Percentiles rank a stretch among this genome's conserved stretches.
Conservation (phyloP, 257 asterid species). For the Scutellaria barbata region DNA sequence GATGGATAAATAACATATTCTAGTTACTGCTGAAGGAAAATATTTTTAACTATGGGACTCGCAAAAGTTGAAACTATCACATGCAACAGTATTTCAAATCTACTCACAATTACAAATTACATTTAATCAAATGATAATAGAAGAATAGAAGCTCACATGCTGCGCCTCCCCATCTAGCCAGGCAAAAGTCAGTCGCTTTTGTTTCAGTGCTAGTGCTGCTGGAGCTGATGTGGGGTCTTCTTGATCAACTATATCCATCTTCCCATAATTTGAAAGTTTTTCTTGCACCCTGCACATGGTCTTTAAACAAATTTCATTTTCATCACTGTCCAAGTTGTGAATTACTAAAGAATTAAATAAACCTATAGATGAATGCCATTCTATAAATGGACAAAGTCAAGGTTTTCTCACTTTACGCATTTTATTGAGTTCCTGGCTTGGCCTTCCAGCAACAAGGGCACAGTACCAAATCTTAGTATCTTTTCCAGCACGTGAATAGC, state of each 20-base stretch:
- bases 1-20: not conserved
- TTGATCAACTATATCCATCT: conserved; percentile 51
- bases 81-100: conserved; percentile 24
- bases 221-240: conserved; percentile 59
- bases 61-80: not conserved
- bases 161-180: conserved; percentile 99
- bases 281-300: conserved; percentile 91
- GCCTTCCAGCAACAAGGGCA: conserved; percentile 88
- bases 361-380: not conserved
- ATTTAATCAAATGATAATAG: conserved; percentile 24
- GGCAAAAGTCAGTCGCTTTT: conserved; percentile 81
- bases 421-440: conserved; percentile 80
- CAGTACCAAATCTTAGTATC: conserved; percentile 92
- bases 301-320: conserved; percentile 58
- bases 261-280: conserved; percentile 54
- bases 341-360: conserved; percentile 12
- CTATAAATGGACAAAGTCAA: not conserved
- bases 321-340: conserved; percentile 36
- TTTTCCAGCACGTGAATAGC: conserved; percentile 85
- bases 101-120: not conserved
- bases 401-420: conserved; percentile 84
- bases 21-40: not conserved
- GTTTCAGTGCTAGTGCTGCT: conserved; percentile 65
- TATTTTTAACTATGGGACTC: not conserved
- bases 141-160: conserved; percentile 54